Evolutionary conservation across 805 yeast species (phyloP).

Genomic region (Maudiozyma serrabonitensis): DNA sequence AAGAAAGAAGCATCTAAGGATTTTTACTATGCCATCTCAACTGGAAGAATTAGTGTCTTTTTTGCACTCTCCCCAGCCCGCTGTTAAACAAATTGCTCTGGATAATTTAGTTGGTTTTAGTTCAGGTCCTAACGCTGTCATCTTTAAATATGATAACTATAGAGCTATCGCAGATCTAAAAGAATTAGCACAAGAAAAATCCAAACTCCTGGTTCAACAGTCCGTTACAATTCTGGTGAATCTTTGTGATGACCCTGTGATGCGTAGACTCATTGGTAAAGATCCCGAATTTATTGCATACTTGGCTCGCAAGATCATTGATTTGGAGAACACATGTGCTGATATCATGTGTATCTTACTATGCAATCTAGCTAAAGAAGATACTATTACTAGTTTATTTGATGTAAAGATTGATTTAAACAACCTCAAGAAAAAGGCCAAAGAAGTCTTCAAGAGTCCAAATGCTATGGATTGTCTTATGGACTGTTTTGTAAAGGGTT

Average conservation of each 20-base stretch:
- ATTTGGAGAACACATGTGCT: conserved; percentile 52
- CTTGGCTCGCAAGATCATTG: conserved; percentile 42
- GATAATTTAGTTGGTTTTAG: conserved; percentile 78
- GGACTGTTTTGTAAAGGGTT: conserved; percentile 84
- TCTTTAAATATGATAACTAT: conserved; percentile 62
- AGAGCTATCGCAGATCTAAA: conserved; percentile 68
- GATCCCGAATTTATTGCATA: conserved; percentile 49
- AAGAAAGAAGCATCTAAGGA: neutral
- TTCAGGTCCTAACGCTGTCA: conserved; percentile 52
- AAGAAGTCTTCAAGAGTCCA: conserved; percentile 44
- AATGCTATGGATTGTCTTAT: conserved; percentile 68
- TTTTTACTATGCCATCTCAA: conserved; percentile 38
- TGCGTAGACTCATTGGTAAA: conserved; percentile 55
- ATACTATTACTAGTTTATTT: conserved; percentile 46
- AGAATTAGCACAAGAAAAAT: conserved; percentile 42
- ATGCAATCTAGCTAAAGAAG: conserved; percentile 77
- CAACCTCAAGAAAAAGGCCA: conserved; percentile 27
- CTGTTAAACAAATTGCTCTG: conserved; percentile 73
- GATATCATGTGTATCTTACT: conserved; percentile 77
- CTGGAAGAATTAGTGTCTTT: conserved; percentile 62
- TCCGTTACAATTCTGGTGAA: conserved; percentile 76
- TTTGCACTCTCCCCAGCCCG: conserved; percentile 71
- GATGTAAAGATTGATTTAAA: conserved; percentile 27
- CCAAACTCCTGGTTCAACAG: conserved; percentile 47
- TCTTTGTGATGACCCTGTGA: conserved; percentile 57